Base-by-base conservation (phyloP, 305 asterid genomes). In the Andrographis paniculata region DNA sequence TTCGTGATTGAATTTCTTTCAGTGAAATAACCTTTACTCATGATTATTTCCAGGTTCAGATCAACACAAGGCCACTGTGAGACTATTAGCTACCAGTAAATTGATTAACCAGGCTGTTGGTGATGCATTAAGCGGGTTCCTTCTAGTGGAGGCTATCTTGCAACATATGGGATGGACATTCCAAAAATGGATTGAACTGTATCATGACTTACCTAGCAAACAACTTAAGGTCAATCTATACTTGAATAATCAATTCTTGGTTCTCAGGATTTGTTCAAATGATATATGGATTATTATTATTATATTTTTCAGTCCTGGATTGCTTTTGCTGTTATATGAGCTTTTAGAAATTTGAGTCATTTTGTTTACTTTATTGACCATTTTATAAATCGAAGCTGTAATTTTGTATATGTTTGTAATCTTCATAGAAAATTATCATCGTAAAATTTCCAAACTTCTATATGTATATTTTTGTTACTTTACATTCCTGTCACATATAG, bases 51-150 rank as follows among this genome's bases (percentile, higher is more conserved):
- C 67, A 82, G 95, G 71, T 66, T 78, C 93, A 5, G 88, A 68
- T 55, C 72, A 76, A 62, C 84, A 80, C 41, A 75, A 68, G 70
- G 94, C 94, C 54, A 88, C 78, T 70, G 62, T 60, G 71, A 80
- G 94, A 73, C 76, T 89, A 61, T 61, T 82, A 76, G 91, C 94
- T 31, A 72, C 67, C 51, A 76, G 87, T 75, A 75, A 69, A 64
- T 62, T 89, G 63, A 80, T 85, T 58, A 89, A 89, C 77, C 98
- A 89, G 62, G 96, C 98, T 11, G 92, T 83, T 49, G 94, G 94
- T 43, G 98, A 89, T 27, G 93, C 96, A 20, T 59, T 89, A 28
- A 82, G 96, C 54, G 98, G 79, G 45, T 28, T 89, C 61, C 80
- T 89, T 50, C 55, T 89, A 36, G 98, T 86, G 69, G 98, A 86